Base-by-base conservation (phyloP, 495 filamentous ascomycete genomes). In the Alectoria sarmentosa region DNA sequence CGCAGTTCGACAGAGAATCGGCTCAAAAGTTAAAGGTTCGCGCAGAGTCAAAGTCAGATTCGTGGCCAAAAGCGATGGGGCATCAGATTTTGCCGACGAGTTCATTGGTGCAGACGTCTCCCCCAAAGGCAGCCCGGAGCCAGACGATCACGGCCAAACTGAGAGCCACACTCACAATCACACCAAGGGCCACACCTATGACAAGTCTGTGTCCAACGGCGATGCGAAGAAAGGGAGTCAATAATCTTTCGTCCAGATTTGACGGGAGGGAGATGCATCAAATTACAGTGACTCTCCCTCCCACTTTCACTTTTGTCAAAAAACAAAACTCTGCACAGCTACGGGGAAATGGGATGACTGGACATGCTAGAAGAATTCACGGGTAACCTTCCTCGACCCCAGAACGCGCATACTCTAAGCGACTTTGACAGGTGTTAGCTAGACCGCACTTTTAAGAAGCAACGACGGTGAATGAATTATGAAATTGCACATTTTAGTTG, bases 21-120 rank as follows among this genome's bases (percentile, higher is more conserved):
- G 90, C 3, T 74, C 77, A 41, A 89, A 87, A 65, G 88, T 96
- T 5, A 80, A 89, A 56, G 95, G 94, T 0, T 89, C 92, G 49
- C 85, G 90, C 71, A 83, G 85, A 58, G 84, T 98, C 30, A 86
- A 86, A 59, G 81, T 98, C 42, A 84, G 92, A 55, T 96, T 96
- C 69, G 83, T 94, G 58, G 83, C 90, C 5, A 84, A 83, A 64
- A 84, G 86, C 41, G 73, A 75, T 34, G 69, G 75, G 9, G 69
- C 75, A 19, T 68, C 77, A 21, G 78, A 81, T 58, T 85, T 88
- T 67, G 80, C 84, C 30, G 88, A 93, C 70, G 90, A 95, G 73
- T 96, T 96, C 69, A 91, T 96, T 61, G 73, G 81, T 4, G 78
- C 81, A 9, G 84, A 90, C 67, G 78, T 87, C 8, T 87, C 82